phyloP scores from a whole-genome alignment of 1,284 basidiomycete species.

The Microbotryum silenes-acaulis region DNA sequence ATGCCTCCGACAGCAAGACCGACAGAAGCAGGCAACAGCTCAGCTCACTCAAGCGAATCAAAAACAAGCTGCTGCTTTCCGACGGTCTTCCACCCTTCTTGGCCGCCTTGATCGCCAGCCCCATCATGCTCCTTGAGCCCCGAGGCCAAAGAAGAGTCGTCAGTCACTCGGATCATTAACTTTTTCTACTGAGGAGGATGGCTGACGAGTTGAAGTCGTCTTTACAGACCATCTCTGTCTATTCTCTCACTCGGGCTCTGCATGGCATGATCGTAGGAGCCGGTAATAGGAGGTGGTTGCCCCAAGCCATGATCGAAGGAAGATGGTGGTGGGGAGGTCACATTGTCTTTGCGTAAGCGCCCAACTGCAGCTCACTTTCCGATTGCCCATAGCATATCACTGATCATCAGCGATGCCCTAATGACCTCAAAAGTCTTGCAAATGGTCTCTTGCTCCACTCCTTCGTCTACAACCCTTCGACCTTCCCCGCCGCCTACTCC shows the following conservation, averaged over 20 bases:
- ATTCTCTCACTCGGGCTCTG: slow-evolving; percentile 1
- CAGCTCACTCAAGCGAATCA: background rate
- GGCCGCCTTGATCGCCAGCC: background rate
- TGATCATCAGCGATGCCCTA: too few relatives aligned
- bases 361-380: background rate
- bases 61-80: background rate
- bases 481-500: slow-evolving; percentile 6
- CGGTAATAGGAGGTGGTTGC: background rate
- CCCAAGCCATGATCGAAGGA: background rate
- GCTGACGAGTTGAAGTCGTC: too few relatives aligned
- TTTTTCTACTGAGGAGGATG: too few relatives aligned
- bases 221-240: background rate
- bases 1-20: background rate
- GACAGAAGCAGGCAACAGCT: background rate
- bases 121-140: slow-evolving; percentile 4
- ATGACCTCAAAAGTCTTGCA: background rate
- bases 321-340: slow-evolving; percentile 13
- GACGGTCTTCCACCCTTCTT: background rate
- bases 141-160: slow-evolving; percentile 1
- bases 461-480: slow-evolving; percentile 2
- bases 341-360: slow-evolving; percentile 4
- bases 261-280: background rate
- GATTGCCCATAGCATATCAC: too few relatives aligned
- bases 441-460: slow-evolving; percentile 9
- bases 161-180: too few relatives aligned